These are phyloP conservation scores for Alternaria sp. DNA, from an alignment of 2,329 filamentous ascomycete species.

Conservation along the genomic window DNA sequence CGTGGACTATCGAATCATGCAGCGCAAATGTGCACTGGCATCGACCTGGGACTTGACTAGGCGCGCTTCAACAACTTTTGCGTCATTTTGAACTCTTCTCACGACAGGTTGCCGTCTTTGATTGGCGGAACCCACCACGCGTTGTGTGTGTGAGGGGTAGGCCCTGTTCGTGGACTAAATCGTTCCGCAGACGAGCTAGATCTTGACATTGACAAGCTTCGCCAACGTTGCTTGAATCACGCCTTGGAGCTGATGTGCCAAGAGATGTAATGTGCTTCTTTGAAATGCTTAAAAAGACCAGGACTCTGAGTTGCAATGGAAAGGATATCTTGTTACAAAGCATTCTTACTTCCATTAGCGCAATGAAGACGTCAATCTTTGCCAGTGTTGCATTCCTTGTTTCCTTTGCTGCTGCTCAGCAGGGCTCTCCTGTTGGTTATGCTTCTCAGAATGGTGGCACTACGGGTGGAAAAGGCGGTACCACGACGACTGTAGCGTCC, in stretches of 20 bases:
- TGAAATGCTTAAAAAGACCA: neutral
- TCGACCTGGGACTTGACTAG: neutral
- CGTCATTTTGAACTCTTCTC: neutral
- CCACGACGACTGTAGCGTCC: neutral
- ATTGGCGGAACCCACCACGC: neutral
- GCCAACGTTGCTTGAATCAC: neutral
- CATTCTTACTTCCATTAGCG: neutral
- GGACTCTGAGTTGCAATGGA: neutral
- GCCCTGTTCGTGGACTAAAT: neutral
- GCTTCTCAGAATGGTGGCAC: neutral
- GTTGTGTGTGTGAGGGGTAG: neutral
- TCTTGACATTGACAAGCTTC: neutral
- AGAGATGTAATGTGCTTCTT: neutral
- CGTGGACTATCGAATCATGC: neutral
- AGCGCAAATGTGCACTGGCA: neutral
- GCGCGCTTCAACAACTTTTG: neutral
- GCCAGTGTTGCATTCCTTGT: neutral
- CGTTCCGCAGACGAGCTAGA: neutral
- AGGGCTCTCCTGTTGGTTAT: neutral
- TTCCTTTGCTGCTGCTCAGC: neutral
- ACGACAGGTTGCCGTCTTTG: neutral
- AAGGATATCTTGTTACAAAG: neutral
- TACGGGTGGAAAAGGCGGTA: neutral
- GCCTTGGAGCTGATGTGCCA: neutral
- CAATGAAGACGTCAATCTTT: neutral